Evolutionary conservation across 208 protist species (phyloP).

Genomic region (Porcisia hertigi): DNA sequence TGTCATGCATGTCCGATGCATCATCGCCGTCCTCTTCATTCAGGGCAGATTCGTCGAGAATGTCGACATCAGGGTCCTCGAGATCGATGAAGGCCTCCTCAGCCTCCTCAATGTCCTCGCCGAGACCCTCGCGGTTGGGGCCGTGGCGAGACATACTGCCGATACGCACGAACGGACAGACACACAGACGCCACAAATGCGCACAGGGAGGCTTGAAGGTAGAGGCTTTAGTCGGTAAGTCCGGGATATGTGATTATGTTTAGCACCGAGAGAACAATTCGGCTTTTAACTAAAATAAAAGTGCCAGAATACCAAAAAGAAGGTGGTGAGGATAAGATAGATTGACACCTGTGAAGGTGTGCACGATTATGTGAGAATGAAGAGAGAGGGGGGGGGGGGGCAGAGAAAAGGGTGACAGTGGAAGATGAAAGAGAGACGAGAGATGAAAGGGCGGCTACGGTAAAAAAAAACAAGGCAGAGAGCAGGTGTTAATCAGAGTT

Average conservation of each 20-base stretch:
- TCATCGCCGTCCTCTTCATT: slow-evolving; percentile 33
- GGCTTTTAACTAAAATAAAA: not conserved
- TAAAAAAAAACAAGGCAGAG: not conserved
- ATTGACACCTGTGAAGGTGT: not conserved
- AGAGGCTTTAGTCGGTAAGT: too few relatives aligned
- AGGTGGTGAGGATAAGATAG: not conserved
- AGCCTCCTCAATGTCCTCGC: slow-evolving; percentile 45
- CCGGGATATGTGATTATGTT: too few relatives aligned
- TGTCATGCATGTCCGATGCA: slow-evolving; percentile 24
- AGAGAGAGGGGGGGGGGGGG: too few relatives aligned
- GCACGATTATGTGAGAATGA: not conserved
- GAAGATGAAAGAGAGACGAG: not conserved
- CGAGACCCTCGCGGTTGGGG: slow-evolving; percentile 20
- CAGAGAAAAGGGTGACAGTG: too few relatives aligned
- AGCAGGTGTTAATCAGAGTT: not conserved
- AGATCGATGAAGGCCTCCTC: slow-evolving; percentile 83
- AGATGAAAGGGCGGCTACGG: not conserved
- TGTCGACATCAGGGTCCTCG: slow-evolving; percentile 80
- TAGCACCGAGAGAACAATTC: too few relatives aligned
- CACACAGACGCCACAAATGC: not conserved
- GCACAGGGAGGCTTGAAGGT: too few relatives aligned
- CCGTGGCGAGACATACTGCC: slow-evolving; percentile 20
- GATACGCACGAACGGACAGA: slow-evolving; percentile 1
- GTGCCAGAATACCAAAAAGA: not conserved
- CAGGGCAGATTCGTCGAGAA: slow-evolving; percentile 57